phyloP scores from a whole-genome alignment of 164 flowering plant genomes.

The Vitis vinifera region ASM3070453v1 NC_081808.1:22944001-22944500 shows the following conservation, averaged over 20 bases:
- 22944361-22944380: conserved; percentile 31
- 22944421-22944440: conserved; percentile 53
- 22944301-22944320: conserved; percentile 80
- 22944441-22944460: conserved; percentile 34
- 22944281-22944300: conserved; percentile 39
- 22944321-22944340: conserved; percentile 61
- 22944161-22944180: conserved; percentile 59
- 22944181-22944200: conserved; percentile 74
- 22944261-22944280: conserved; percentile 48
- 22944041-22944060: conserved; percentile 77
- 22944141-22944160: conserved; percentile 93
- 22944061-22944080: conserved; percentile 79
- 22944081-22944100: conserved; percentile 97
- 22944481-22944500: conserved; percentile 39
- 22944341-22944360: conserved; percentile 49
- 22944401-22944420: conserved; percentile 57
- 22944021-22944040: conserved; percentile 76
- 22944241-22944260: conserved; percentile 91
- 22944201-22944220: conserved; percentile 85
- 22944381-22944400: conserved; percentile 55
- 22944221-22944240: conserved; percentile 96
- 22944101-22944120: conserved; percentile 89
- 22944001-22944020: conserved; percentile 49
- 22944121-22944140: conserved; percentile 87
- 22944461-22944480: conserved; percentile 35